Evolutionary conservation across 805 yeast genomes (phyloP).

Genomic region (Hanseniaspora clermontiae): DNA sequence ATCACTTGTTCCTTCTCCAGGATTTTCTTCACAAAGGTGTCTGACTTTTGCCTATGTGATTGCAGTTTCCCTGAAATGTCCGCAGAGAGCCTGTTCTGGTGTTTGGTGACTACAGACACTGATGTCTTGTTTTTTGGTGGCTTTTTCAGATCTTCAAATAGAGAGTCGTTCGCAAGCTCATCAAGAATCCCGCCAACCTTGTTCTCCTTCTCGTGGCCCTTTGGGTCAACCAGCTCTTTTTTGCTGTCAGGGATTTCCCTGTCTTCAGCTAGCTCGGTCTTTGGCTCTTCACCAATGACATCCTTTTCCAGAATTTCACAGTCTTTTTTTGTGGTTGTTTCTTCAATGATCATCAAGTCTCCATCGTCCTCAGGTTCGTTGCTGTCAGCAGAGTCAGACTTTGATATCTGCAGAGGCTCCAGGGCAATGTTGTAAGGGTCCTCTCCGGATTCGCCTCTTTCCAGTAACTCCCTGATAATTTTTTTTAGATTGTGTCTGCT

Average conservation of each 20-base stretch:
- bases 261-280: background rate
- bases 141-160: background rate
- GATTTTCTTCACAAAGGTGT: background rate
- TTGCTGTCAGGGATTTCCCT: background rate
- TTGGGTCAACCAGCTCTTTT: background rate
- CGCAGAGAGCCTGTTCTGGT: background rate
- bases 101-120: background rate
- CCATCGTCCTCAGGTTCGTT: background rate
- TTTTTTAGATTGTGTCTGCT: slow-evolving; percentile 21
- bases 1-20: background rate
- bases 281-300: background rate
- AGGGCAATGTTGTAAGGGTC: slow-evolving; percentile 4
- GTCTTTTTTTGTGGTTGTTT: background rate
- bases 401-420: slow-evolving; percentile 9
- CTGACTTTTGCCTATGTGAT: background rate
- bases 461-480: slow-evolving; percentile 20
- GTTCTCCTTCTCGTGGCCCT: background rate
- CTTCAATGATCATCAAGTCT: background rate
- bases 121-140: background rate
- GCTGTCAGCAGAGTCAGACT: slow-evolving; percentile 13
- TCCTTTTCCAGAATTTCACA: slow-evolving; percentile 20
- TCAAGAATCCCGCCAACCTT: background rate
- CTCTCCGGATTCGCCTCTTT: background rate
- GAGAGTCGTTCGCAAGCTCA: background rate
- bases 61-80: background rate